Base-by-base conservation (phyloP, 352 stramenopile genomes). In the Globisporangium mamillatum region DNA sequence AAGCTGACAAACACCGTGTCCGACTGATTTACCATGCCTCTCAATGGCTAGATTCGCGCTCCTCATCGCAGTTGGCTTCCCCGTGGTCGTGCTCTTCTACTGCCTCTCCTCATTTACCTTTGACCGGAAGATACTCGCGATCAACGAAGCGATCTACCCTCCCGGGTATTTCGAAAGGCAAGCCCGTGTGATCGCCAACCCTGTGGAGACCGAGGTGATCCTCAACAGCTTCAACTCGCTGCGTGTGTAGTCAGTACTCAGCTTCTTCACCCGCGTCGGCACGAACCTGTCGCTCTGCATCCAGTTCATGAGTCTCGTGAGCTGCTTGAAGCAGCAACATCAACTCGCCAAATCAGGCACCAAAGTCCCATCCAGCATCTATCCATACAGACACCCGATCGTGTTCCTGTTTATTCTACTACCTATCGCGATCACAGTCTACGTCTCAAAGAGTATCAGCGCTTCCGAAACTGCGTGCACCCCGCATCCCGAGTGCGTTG, bases 1-100 rank as follows among this genome's bases (percentile, higher is more conserved):
- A 14, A 46, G 38, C 38, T 46, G 2, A 4, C 38, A 46, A 16
- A 46, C 4, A 20, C 18, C 38, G 18, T 46, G 12, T 46, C 4
- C 12, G 14, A 46, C 38, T 46, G 38, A 46, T 20, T 7, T 20
- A 16, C 38, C 38, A 18, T 46, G 8, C 20, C 12, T 46, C 38
- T 46, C 38, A 6, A 46, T 20, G 3, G 38, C 38, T 44, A 60
- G 54, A 2, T 60, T 60, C 20, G 27, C 4, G 0, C 67, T 85
- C 2, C 61, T 80, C 8, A 66, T 83, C 8, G 63, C 68, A 0
- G 32, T 82, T 12, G 66, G 41, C 0, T 80, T 78, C 27, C 78
- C 78, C 4, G 66, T 80, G 6, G 1, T 75, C 18, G 60, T 75
- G 55, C 53, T 82, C 12, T 22, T 18, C 7, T 79, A 77, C 52